Evolutionary conservation across 2,329 filamentous ascomycete species (phyloP).

Genomic region (Helminthosporium solani): DNA sequence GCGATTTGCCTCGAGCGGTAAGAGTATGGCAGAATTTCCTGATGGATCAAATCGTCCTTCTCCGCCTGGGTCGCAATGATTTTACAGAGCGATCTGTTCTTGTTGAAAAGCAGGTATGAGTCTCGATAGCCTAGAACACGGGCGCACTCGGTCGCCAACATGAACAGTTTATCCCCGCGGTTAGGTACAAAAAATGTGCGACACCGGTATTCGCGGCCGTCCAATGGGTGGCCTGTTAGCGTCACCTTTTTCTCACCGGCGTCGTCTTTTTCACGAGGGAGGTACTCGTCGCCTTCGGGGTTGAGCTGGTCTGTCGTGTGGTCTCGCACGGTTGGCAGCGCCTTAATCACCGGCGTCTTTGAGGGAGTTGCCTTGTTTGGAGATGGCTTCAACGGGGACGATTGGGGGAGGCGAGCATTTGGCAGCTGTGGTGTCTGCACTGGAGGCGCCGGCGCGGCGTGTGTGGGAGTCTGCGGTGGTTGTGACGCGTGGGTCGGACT

Average conservation of each 20-base stretch:
- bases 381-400: slow-evolving; percentile 59
- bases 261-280: slow-evolving; percentile 89
- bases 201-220: slow-evolving; percentile 85
- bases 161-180: slow-evolving; percentile 90
- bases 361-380: slow-evolving; percentile 77
- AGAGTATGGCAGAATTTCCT: slow-evolving; percentile 95
- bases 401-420: slow-evolving; percentile 50
- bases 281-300: slow-evolving; percentile 86
- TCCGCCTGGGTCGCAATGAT: slow-evolving; percentile 95
- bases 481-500: slow-evolving; percentile 56
- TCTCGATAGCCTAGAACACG: slow-evolving; percentile 91
- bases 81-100: slow-evolving; percentile 94
- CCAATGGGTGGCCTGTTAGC: slow-evolving; percentile 75
- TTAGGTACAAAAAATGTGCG: slow-evolving; percentile 91
- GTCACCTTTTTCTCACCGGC: slow-evolving; percentile 93
- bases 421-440: slow-evolving; percentile 58
- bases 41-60: slow-evolving; percentile 92
- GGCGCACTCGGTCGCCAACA: slow-evolving; percentile 97
- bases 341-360: slow-evolving; percentile 80
- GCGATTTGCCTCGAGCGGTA: slow-evolving; percentile 98
- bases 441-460: slow-evolving; percentile 54
- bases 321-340: slow-evolving; percentile 90
- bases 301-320: slow-evolving; percentile 96
- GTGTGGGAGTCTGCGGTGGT: slow-evolving; percentile 46
- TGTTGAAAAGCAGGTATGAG: slow-evolving; percentile 98